Conservation (phyloP, 306 rosid genomes). For the Cicer cuneatum region DNA sequence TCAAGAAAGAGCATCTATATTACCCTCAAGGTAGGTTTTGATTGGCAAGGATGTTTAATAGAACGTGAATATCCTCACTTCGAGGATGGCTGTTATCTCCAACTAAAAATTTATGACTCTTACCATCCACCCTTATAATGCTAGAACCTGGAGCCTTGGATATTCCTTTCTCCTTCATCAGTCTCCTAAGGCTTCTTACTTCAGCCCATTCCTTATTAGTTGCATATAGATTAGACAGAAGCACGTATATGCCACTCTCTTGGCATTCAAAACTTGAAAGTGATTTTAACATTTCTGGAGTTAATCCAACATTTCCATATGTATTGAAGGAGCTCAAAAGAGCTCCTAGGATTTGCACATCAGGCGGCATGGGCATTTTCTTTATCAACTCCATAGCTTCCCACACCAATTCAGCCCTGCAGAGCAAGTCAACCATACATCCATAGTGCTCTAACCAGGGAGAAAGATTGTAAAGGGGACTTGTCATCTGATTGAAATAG, state of each 20-base stretch:
- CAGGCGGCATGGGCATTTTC: constrained; percentile 85
- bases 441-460: constrained; percentile 79
- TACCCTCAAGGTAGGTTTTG: constrained; percentile 57
- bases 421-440: constrained; percentile 80
- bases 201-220: constrained; percentile 71
- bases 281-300: constrained; percentile 57
- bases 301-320: constrained; percentile 58
- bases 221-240: constrained; percentile 78
- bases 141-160: constrained; percentile 75
- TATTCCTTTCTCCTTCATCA: constrained; percentile 78
- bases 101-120: constrained; percentile 65
- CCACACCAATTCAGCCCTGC: constrained; percentile 69
- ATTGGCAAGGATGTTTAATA: constrained; percentile 59
- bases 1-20: constrained; percentile 50
- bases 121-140: constrained; percentile 67
- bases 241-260: constrained; percentile 81
- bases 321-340: constrained; percentile 65
- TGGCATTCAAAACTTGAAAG: constrained; percentile 57
- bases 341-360: constrained; percentile 76
- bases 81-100: constrained; percentile 67
- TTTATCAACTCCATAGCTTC: constrained; percentile 73
- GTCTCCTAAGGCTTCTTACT: constrained; percentile 66
- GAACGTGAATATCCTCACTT: constrained; percentile 55
- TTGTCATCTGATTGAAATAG: constrained; percentile 60
- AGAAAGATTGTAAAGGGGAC: constrained; percentile 54